These are phyloP conservation scores for Chrysoporthe austroafricana DNA, from an alignment of 2,329 filamentous ascomycete species.

Conservation along the genomic window DNA sequence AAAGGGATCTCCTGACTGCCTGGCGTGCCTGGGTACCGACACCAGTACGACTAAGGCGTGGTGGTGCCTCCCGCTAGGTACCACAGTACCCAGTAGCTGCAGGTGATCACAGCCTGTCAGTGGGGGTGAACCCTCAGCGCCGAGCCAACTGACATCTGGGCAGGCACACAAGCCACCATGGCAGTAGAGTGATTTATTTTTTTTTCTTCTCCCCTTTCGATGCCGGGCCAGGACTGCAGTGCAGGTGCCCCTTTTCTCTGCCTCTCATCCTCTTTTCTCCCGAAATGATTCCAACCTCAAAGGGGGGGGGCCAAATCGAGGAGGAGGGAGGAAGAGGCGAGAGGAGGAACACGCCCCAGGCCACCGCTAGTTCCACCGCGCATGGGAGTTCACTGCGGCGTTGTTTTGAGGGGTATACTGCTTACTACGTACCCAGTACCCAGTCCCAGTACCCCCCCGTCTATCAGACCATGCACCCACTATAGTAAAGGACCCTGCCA, in stretches of 20 bases:
- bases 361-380: neutral
- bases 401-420: neutral
- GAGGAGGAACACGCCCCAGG: neutral
- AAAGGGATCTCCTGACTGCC: neutral
- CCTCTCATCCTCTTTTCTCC: neutral
- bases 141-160: neutral
- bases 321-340: neutral
- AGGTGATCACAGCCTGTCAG: slow-evolving; percentile 1
- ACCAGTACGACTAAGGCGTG: too few species aligned
- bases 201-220: neutral
- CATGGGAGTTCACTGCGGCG: neutral
- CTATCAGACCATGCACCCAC: neutral
- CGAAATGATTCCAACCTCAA: neutral
- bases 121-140: neutral
- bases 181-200: neutral
- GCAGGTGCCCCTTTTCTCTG: neutral
- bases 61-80: neutral
- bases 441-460: too few species aligned
- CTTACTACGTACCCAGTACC: neutral
- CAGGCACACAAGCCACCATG: too few species aligned
- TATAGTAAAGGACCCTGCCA: neutral
- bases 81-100: neutral
- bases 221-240: neutral
- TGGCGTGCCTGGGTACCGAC: too few species aligned
- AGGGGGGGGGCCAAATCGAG: neutral